phyloP scores from a whole-genome alignment of 768 basidiomycete species.

The Pleurotus tuber-regium region DNA sequence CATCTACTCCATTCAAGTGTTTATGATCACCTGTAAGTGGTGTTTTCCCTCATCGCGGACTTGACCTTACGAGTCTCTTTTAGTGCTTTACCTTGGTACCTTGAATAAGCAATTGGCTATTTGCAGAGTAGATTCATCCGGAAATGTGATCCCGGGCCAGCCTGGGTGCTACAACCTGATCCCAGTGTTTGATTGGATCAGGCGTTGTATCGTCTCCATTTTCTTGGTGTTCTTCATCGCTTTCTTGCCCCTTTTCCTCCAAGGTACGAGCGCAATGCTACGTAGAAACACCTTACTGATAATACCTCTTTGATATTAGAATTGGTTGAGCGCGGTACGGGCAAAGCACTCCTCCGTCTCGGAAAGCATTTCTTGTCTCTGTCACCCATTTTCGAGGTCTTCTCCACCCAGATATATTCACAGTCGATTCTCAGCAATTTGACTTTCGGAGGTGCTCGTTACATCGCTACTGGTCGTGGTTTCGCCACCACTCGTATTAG shows the following conservation, averaged over 20 bases:
- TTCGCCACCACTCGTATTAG: slow-evolving; percentile 96
- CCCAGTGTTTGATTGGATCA: slow-evolving; percentile 98
- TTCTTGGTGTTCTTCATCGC: slow-evolving; percentile 99
- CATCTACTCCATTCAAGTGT: slow-evolving; percentile 96
- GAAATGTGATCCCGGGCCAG: slow-evolving; percentile 80
- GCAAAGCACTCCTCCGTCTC: slow-evolving; percentile 90
- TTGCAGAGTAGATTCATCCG: slow-evolving; percentile 80
- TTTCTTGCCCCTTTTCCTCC: slow-evolving; percentile 93
- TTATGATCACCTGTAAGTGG: slow-evolving; percentile 89
- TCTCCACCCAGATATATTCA: slow-evolving; percentile 97
- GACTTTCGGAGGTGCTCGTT: slow-evolving; percentile 96
- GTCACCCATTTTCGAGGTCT: slow-evolving; percentile 98
- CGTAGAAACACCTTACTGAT: neutral
- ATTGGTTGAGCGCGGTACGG: slow-evolving; percentile 93
- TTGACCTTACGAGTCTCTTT: slow-evolving; percentile 11
- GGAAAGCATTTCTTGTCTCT: slow-evolving; percentile 96
- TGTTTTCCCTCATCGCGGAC: slow-evolving; percentile 8
- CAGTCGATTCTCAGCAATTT: slow-evolving; percentile 96
- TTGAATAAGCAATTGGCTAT: slow-evolving; percentile 91
- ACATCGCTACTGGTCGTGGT: slow-evolving; percentile 98
- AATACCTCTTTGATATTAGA: slow-evolving; percentile 44
- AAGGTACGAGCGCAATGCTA: slow-evolving; percentile 58
- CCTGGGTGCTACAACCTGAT: slow-evolving; percentile 94
- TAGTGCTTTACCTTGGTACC: slow-evolving; percentile 93
- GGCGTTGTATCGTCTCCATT: slow-evolving; percentile 93